Conservation (phyloP, 192 early-diverging fungal species). For the Oehlia diaphana region DNA sequence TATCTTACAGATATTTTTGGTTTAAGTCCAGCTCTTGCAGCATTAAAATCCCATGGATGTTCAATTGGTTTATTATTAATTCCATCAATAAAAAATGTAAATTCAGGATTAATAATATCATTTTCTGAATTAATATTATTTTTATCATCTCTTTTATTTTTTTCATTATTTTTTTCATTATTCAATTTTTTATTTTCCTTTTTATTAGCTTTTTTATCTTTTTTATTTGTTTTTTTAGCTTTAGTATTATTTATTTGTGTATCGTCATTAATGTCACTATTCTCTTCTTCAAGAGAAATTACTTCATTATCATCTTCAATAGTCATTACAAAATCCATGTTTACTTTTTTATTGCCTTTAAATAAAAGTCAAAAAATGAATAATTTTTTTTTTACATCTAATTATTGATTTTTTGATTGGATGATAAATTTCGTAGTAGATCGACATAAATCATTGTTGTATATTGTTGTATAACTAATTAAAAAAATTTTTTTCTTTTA, state of each 20-base stretch:
- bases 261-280: constrained; percentile 13
- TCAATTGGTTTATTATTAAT: constrained; percentile 57
- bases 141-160: constrained; percentile 42
- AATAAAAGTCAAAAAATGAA: too few relatives aligned
- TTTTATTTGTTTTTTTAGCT: constrained; percentile 33
- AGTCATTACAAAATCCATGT: constrained; percentile 65
- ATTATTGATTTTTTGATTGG: neutral
- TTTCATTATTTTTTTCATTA: neutral
- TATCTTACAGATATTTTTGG: constrained; percentile 48
- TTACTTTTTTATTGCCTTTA: neutral
- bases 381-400: neutral
- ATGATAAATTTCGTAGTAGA: neutral
- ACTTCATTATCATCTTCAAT: constrained; percentile 65
- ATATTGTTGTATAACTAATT: too few relatives aligned
- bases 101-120: constrained; percentile 68
- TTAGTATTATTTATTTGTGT: neutral
- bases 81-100: constrained; percentile 77
- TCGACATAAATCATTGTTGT: too few relatives aligned
- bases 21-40: constrained; percentile 74
- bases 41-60: constrained; percentile 80
- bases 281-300: constrained; percentile 53
- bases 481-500: too few relatives aligned
- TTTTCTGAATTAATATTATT: constrained; percentile 44
- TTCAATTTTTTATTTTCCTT: constrained; percentile 41
- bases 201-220: constrained; percentile 28